Base-by-base conservation (phyloP, 106 monocot genomes). In the Dioscorea zingiberensis region DNA sequence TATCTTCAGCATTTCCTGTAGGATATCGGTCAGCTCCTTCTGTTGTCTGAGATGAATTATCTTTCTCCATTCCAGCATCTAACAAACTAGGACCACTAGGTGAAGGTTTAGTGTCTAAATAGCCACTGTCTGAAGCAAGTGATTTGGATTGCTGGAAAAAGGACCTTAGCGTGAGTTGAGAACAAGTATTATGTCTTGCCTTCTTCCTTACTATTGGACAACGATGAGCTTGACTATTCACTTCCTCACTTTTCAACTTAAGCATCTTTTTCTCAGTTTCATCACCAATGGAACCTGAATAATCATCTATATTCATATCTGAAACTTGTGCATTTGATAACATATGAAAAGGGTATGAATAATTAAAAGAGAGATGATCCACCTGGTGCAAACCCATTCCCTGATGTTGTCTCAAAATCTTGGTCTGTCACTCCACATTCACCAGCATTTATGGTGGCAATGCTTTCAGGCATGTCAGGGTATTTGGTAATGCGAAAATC, bases 81-180 rank as follows among this genome's bases (percentile, higher is more conserved):
- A 29, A 60, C 47, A 48, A 56, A 56, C 28, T 10, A 38, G 38
- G 38, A 38, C 38, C 4, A 38, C 38, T 25, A 78, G 26, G 18
- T 49, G 60, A 71, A 46, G 57, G 25, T 59, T 58, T 62, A 54
- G 47, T 27, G 13, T 27, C 57, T 51, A 21, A 38, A 55, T 1
- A 59, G 13, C 64, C 66, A 22, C 60, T 21, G n/a, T 55, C 66
- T 64, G 26, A 27, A 66, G 45, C 49, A 44, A 21, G 30, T 4
- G 30, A 45, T 44, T 78, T 71, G 6, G 72, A 57, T 73, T 75
- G 77, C 58, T 87, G 66, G 59, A 98, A 93, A 75, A 89, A 98
- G 10, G 83, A 84, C 47, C 61, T 76, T 71, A 98, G 73, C 15
- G 97, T 86, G 16, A 70, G 82, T 74, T 98, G 97, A 51, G 81